These are phyloP conservation scores for Triticum timopheevii DNA, from an alignment of 176 grass and related monocot genomes.

Conservation along the genomic window DNA sequence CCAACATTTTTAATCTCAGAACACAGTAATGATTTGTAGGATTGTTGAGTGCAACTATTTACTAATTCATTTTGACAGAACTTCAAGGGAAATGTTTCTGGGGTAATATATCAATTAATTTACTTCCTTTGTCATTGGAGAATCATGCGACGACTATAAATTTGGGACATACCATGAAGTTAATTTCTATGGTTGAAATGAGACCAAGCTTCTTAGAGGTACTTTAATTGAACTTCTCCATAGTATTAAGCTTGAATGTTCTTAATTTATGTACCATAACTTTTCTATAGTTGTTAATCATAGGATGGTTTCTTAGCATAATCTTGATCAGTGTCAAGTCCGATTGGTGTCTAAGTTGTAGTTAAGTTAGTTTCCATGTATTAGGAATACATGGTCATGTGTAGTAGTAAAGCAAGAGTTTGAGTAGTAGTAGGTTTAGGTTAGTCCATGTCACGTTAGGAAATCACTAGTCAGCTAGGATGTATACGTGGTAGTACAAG, in stretches of 20 bases:
- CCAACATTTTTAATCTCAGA: neutral
- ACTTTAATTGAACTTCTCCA: conserved; percentile 21
- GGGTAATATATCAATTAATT: conserved; percentile 79
- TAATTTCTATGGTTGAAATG: conserved; percentile 73
- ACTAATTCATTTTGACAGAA: conserved; percentile 51
- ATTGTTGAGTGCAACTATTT: conserved; percentile 24
- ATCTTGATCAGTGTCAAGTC: no score
- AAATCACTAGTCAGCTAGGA: no score
- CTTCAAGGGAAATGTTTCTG: conserved; percentile 78
- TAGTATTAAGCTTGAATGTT: conserved; percentile 17
- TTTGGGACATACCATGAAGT: conserved; percentile 63
- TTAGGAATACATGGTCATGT: no score
- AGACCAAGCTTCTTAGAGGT: conserved; percentile 77
- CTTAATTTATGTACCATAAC: neutral
- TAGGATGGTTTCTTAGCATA: neutral
- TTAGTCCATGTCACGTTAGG: no score
- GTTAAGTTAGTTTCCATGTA: no score
- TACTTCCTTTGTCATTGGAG: conserved; percentile 76
- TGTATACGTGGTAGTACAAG: no score
- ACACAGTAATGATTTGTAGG: neutral
- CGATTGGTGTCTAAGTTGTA: no score
- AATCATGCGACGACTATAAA: conserved; percentile 71
- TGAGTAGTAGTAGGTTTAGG: no score
- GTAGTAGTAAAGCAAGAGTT: no score
- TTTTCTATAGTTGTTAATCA: neutral